Evolutionary conservation across 2,329 filamentous ascomycete genomes (phyloP).

Genomic region (Penicillium expansum): DNA sequence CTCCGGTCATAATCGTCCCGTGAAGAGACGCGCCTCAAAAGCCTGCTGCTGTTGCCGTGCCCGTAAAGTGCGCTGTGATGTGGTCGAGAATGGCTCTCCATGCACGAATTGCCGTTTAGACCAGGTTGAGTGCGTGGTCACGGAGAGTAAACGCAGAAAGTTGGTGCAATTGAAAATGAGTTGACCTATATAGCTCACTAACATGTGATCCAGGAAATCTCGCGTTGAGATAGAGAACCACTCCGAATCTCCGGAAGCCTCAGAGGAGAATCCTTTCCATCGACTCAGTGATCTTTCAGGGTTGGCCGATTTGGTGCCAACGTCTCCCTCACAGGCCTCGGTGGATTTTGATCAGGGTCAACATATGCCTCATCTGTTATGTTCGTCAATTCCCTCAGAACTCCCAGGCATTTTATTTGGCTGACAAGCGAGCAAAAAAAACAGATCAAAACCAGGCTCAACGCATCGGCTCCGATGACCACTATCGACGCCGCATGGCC

Average conservation of each 20-base stretch:
- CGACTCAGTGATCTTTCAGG: slow-evolving; percentile 30
- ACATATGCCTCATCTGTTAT: slow-evolving; percentile 64
- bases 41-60: slow-evolving; percentile 86
- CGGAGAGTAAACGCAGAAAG: slow-evolving; percentile 75
- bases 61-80: slow-evolving; percentile 90
- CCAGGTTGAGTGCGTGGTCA: slow-evolving; percentile 57
- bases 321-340: slow-evolving; percentile 47
- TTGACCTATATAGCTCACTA: slow-evolving; percentile 12
- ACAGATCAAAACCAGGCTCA: slow-evolving; percentile 35
- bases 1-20: slow-evolving; percentile 53
- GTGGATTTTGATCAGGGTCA: slow-evolving; percentile 51
- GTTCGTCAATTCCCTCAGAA: slow-evolving; percentile 44
- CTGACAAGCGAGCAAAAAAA: not conserved
- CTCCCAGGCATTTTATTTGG: not conserved
- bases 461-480: slow-evolving; percentile 50
- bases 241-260: slow-evolving; percentile 37
- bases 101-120: slow-evolving; percentile 77
- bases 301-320: slow-evolving; percentile 32
- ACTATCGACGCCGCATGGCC: slow-evolving; percentile 46
- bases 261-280: slow-evolving; percentile 35
- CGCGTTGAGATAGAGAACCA: slow-evolving; percentile 41
- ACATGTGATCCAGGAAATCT: slow-evolving; percentile 35
- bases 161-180: slow-evolving; percentile 27
- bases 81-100: slow-evolving; percentile 78
- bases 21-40: slow-evolving; percentile 84